A percentile compares a stretch with the other conserved stretches of the same genome.
Conservation (phyloP, 257 asterid genomes). For the Petunia secreta region DNA sequence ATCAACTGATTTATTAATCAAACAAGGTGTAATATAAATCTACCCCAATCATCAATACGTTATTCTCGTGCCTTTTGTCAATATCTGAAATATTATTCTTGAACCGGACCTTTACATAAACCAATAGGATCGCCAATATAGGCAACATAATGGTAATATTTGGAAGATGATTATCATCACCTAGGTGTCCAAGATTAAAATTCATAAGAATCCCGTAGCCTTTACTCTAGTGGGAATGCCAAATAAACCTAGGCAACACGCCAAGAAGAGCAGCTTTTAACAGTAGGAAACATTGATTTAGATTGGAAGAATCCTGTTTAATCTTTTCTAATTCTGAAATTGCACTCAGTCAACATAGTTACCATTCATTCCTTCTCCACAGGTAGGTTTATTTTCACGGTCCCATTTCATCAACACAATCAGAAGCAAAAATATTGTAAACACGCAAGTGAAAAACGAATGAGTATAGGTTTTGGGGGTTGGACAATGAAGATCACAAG, state of each 20-base stretch:
- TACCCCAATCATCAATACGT: conserved; percentile 8
- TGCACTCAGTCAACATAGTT: too few relatives aligned
- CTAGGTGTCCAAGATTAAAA: neutral
- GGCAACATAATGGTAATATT: conserved; percentile 6
- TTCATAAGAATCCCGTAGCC: neutral
- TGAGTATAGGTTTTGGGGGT: too few relatives aligned
- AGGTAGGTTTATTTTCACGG: too few relatives aligned
- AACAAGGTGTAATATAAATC: neutral
- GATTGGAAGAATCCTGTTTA: too few relatives aligned
- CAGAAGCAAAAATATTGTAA: too few relatives aligned
- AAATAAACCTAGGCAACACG: neutral
- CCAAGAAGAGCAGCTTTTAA: too few relatives aligned
- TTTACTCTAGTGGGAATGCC: neutral
- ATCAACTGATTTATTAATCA: conserved; percentile 11
- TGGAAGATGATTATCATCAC: neutral
- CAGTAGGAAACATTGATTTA: too few relatives aligned
- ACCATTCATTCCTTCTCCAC: too few relatives aligned
- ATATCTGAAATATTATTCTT: neutral
- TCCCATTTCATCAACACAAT: too few relatives aligned
- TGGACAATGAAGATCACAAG: too few relatives aligned
- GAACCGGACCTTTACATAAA: neutral
- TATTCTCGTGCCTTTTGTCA: conserved; percentile 2
- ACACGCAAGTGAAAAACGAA: too few relatives aligned
- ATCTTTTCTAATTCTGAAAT: too few relatives aligned
- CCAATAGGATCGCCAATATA: neutral